Percentiles rank a stretch among this genome's conserved stretches.
phyloP scores from a whole-genome alignment of 192 early-diverging fungal species.

The Phycomyces blakesleeanus region DNA sequence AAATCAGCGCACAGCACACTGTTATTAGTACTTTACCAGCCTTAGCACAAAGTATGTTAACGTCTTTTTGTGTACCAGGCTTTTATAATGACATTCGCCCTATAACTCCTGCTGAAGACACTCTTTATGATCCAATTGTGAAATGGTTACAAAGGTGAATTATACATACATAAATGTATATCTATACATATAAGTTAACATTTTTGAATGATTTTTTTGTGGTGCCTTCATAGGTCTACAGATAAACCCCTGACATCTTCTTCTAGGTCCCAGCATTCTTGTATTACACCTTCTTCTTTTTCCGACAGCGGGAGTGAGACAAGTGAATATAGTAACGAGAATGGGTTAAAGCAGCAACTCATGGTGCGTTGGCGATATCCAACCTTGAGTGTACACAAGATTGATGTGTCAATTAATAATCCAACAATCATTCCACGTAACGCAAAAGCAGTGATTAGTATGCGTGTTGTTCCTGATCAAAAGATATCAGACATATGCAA shows the following conservation, averaged over 20 bases:
- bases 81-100: constrained; percentile 59
- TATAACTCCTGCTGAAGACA: constrained; percentile 43
- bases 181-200: not conserved
- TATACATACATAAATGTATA: not conserved
- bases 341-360: constrained; percentile 31
- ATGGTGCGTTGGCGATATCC: constrained; percentile 75
- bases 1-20: not conserved
- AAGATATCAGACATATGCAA: constrained; percentile 52
- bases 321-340: constrained; percentile 1
- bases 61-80: constrained; percentile 21
- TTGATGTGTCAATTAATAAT: constrained; percentile 66
- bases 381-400: constrained; percentile 67
- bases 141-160: constrained; percentile 29
- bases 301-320: not conserved
- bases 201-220: not conserved
- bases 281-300: not conserved
- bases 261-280: constrained; percentile 4
- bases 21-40: not conserved
- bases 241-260: not conserved
- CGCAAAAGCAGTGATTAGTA: constrained; percentile 61
- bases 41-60: not conserved
- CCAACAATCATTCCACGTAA: constrained; percentile 62
- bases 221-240: not conserved
- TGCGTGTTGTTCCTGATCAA: constrained; percentile 75
- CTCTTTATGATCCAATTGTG: constrained; percentile 48